Evolutionary conservation across 192 early-diverging fungal genomes (phyloP).

Genomic region (Rhizophagus sp.): DNA sequence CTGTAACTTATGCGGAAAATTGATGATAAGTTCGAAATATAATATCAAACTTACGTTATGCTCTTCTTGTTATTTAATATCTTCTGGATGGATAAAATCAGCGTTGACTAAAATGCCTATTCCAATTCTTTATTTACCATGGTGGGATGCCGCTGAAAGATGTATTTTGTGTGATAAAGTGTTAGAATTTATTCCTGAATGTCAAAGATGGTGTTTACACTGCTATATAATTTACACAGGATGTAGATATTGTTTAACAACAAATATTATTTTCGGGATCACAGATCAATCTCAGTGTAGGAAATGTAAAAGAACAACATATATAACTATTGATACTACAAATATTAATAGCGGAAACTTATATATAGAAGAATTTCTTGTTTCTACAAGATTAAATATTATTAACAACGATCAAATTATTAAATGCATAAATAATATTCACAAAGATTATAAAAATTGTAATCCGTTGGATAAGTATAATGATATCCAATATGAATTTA

Average conservation of each 20-base stretch:
- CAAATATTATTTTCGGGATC: background rate
- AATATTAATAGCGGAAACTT: background rate
- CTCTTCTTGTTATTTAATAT: background rate
- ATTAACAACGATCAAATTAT: background rate
- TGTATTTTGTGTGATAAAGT: background rate
- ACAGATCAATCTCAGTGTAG: background rate
- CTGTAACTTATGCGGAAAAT: background rate
- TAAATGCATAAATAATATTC: background rate
- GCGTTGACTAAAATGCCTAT: background rate
- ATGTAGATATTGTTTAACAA: background rate
- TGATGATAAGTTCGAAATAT: background rate
- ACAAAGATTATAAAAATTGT: background rate
- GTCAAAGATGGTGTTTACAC: background rate
- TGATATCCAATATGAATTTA: background rate
- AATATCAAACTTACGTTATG: background rate
- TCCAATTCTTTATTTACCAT: background rate
- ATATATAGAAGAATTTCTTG: background rate
- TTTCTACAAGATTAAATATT: background rate
- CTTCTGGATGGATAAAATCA: background rate
- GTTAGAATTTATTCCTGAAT: background rate
- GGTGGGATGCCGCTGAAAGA: background rate
- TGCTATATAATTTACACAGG: background rate
- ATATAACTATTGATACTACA: background rate
- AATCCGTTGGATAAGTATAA: background rate
- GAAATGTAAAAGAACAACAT: background rate